Percentiles rank a stretch among this genome's conserved stretches.
phyloP scores from a whole-genome alignment of 768 basidiomycete species.

The Lactarius hatsudake region DNA sequence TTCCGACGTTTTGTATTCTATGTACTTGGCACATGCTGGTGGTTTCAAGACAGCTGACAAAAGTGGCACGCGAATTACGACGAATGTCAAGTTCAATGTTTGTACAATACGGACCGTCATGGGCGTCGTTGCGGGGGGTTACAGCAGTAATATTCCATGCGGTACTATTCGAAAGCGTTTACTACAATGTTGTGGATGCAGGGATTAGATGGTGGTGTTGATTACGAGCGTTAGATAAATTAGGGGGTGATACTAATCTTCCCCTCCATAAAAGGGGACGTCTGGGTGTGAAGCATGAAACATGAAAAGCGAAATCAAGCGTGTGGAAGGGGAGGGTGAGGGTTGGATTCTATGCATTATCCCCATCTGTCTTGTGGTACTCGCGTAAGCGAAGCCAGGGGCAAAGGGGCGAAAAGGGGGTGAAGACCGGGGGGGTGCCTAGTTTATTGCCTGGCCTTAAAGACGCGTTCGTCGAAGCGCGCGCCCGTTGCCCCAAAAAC shows the following conservation, averaged over 20 bases:
- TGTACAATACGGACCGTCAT: background rate
- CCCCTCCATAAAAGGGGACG: background rate
- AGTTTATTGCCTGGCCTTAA: conserved; percentile 38
- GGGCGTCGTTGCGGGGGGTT: background rate
- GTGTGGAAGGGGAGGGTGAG: background rate
- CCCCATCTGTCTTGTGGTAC: conserved; percentile 24
- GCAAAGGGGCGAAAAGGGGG: background rate
- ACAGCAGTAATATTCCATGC: background rate
- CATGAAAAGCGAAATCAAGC: background rate
- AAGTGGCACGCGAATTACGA: background rate
- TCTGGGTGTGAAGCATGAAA: background rate
- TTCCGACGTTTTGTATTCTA: background rate
- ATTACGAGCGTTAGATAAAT: conserved; percentile 8
- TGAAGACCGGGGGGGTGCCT: background rate
- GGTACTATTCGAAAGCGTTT: background rate
- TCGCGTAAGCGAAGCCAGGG: conserved; percentile 16
- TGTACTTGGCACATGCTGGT: background rate
- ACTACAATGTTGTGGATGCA: background rate
- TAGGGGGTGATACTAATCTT: background rate
- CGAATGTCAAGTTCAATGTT: background rate
- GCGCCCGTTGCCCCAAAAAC: conserved; percentile 58
- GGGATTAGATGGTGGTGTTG: background rate
- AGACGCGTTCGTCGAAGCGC: conserved; percentile 44
- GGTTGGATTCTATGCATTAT: background rate
- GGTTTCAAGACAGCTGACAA: background rate